phyloP scores from a whole-genome alignment of 352 stramenopile genomes.

The Phytophthora vignae region DNA sequence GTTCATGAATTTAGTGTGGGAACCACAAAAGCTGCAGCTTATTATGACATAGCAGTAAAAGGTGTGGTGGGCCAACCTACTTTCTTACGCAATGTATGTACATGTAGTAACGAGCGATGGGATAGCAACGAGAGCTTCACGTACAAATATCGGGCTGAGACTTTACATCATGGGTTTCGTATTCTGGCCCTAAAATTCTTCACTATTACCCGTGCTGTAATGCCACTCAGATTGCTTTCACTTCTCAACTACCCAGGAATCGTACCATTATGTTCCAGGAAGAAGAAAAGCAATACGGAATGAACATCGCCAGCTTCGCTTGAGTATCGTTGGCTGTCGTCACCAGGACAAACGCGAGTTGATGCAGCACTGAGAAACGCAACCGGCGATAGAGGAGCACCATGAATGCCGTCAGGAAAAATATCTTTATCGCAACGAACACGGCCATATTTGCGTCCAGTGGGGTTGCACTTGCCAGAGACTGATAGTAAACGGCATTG shows the following conservation, averaged over 20 bases:
- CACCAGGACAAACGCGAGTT: conserved; percentile 41
- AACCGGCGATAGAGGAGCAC: conserved; percentile 20
- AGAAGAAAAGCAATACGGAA: conserved; percentile 43
- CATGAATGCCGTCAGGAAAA: conserved; percentile 22
- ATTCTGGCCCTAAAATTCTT: too few relatives aligned
- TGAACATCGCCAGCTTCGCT: conserved; percentile 36
- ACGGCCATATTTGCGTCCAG: conserved; percentile 23
- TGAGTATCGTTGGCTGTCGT: conserved; percentile 30
- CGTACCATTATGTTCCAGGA: conserved; percentile 38
- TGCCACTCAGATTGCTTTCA: too few relatives aligned
- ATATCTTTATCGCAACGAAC: conserved; percentile 26
- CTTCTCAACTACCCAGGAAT: conserved; percentile 1
- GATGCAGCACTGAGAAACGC: conserved; percentile 32
- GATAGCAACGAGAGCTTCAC: too few relatives aligned
- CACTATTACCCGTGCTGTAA: too few relatives aligned
- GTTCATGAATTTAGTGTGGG: neutral
- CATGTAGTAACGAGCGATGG: too few relatives aligned
- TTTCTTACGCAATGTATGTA: too few relatives aligned
- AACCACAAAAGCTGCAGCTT: too few relatives aligned
- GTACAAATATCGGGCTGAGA: too few relatives aligned
- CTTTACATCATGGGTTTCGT: too few relatives aligned
- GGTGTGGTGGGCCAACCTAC: too few relatives aligned
- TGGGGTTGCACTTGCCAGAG: conserved; percentile 1
- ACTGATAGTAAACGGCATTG: conserved; percentile 26
- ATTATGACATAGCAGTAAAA: too few relatives aligned